A percentile compares a stretch with the other conserved stretches of the same genome.
phyloP scores from a whole-genome alignment of 805 yeast species.

The Myxozyma neglecta region DNA sequence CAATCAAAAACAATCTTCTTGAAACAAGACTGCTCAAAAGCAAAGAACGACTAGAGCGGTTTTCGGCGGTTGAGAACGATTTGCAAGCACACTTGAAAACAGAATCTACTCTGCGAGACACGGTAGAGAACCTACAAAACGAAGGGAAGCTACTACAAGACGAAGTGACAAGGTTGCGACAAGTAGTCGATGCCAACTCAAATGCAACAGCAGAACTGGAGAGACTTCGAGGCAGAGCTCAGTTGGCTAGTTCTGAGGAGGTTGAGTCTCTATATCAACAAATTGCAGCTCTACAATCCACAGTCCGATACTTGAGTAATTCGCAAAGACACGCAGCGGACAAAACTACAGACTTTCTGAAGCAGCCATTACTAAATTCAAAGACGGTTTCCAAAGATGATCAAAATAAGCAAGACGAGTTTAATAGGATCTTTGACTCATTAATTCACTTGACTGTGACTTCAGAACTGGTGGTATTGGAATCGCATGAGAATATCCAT shows the following conservation, averaged over 20 bases:
- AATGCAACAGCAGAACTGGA: slow-evolving; percentile 7
- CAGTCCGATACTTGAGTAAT: not conserved
- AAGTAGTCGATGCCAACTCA: not conserved
- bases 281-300: slow-evolving; percentile 10
- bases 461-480: not conserved
- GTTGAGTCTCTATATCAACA: slow-evolving; percentile 9
- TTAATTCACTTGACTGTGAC: not conserved
- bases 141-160: slow-evolving; percentile 5
- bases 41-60: slow-evolving; percentile 9
- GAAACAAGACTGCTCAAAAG: slow-evolving; percentile 31
- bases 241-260: slow-evolving; percentile 14
- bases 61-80: slow-evolving; percentile 31
- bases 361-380: not conserved
- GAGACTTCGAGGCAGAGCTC: slow-evolving; percentile 10
- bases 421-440: not conserved
- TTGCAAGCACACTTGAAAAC: slow-evolving; percentile 14
- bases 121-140: slow-evolving; percentile 2
- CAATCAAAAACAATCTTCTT: slow-evolving; percentile 31
- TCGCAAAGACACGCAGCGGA: not conserved
- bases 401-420: not conserved
- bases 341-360: not conserved
- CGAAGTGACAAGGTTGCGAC: slow-evolving; percentile 6
- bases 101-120: not conserved
- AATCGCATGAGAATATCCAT: not conserved
- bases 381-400: not conserved